These are phyloP conservation scores for Apiosordaria backusii DNA, from an alignment of 495 filamentous ascomycete genomes.

Conservation along the genomic window DNA sequence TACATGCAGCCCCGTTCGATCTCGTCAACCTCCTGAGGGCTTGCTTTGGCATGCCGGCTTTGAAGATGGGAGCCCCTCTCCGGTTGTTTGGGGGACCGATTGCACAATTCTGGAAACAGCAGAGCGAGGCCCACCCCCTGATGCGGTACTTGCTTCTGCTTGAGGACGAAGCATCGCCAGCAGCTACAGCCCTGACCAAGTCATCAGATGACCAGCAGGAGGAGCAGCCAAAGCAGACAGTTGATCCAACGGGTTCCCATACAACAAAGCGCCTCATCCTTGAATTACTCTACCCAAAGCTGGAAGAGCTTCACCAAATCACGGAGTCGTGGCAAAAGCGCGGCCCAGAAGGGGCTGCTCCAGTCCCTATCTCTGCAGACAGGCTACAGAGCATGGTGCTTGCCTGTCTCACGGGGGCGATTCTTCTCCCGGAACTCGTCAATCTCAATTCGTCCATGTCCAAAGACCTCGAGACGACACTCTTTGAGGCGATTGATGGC, in stretches of 20 bases:
- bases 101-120: conserved; percentile 32
- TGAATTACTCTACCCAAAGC: conserved; percentile 47
- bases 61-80: conserved; percentile 25
- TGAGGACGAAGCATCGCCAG: conserved; percentile 18
- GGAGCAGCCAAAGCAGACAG: conserved; percentile 13
- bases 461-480: conserved; percentile 36
- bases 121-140: conserved; percentile 22
- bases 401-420: conserved; percentile 39
- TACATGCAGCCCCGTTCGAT: conserved; percentile 41
- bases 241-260: conserved; percentile 39
- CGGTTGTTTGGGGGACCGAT: conserved; percentile 40
- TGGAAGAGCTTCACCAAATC: conserved; percentile 40
- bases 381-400: conserved; percentile 46
- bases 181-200: background rate
- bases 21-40: conserved; percentile 45
- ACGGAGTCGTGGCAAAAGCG: conserved; percentile 44
- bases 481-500: conserved; percentile 34
- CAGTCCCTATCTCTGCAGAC: conserved; percentile 38
- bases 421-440: conserved; percentile 43
- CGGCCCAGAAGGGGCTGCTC: conserved; percentile 35
- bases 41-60: conserved; percentile 36
- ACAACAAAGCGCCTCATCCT: conserved; percentile 45
- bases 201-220: conserved; percentile 1
- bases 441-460: conserved; percentile 40
- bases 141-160: conserved; percentile 44